Evolutionary conservation across 306 rosid genomes (phyloP).

Genomic region (Comarum palustre): DNA sequence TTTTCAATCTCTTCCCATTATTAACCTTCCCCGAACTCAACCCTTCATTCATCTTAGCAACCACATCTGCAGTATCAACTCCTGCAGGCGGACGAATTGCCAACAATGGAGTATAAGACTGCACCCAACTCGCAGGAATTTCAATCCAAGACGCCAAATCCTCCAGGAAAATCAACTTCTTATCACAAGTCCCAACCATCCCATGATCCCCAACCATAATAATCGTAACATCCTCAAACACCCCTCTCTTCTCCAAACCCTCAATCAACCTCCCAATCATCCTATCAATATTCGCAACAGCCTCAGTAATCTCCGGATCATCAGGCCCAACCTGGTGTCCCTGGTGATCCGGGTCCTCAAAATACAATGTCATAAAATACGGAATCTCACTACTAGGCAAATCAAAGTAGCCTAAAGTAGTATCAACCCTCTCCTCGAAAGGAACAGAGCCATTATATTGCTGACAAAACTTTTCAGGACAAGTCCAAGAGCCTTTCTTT

Average conservation of each 20-base stretch:
- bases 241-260: conserved; percentile 75
- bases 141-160: conserved; percentile 77
- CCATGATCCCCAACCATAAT: conserved; percentile 98
- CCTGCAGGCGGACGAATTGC: conserved; percentile 68
- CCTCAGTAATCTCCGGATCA: conserved; percentile 78
- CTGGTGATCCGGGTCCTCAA: conserved; percentile 97
- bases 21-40: conserved; percentile 73
- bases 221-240: conserved; percentile 78
- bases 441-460: conserved; percentile 70
- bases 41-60: conserved; percentile 71
- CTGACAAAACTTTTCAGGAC: conserved; percentile 47
- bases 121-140: conserved; percentile 61
- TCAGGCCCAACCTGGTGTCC: conserved; percentile 90
- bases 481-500: conserved; percentile 82
- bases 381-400: conserved; percentile 67
- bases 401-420: conserved; percentile 60
- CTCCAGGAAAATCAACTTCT: conserved; percentile 65
- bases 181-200: conserved; percentile 97
- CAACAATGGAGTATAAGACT: conserved; percentile 57
- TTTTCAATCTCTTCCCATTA: conserved; percentile 64
- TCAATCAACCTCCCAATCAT: conserved; percentile 80
- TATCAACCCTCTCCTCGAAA: conserved; percentile 78
- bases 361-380: conserved; percentile 81
- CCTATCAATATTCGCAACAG: conserved; percentile 69
- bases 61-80: conserved; percentile 39